Evolutionary conservation across 345 rosid species (phyloP).

Genomic region (Sisymbrium irio): DNA sequence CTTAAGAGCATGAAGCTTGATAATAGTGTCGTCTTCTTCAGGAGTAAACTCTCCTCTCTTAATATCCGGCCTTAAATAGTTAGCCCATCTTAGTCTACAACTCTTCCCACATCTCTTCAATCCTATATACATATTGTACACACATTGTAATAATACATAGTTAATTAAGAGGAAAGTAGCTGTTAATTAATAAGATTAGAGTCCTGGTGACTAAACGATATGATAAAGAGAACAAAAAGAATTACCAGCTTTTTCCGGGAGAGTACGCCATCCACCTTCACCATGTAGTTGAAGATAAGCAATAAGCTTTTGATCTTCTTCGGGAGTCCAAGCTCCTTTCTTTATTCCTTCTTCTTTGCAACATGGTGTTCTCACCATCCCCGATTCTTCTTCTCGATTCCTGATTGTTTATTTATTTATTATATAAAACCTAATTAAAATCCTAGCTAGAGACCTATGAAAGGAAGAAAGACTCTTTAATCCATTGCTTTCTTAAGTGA

Average conservation of each 20-base stretch:
- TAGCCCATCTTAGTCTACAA: slow-evolving; percentile 51
- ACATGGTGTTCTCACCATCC: slow-evolving; percentile 44
- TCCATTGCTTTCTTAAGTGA: not conserved
- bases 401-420: not conserved
- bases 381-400: not conserved
- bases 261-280: slow-evolving; percentile 48
- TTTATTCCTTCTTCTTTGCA: slow-evolving; percentile 37
- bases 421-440: not conserved
- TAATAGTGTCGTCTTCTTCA: slow-evolving; percentile 43
- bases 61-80: slow-evolving; percentile 52
- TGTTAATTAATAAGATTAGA: not conserved
- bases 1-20: slow-evolving; percentile 42
- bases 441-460: slow-evolving; percentile 9
- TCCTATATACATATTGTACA: slow-evolving; percentile 23
- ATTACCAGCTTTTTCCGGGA: slow-evolving; percentile 48
- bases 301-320: slow-evolving; percentile 43
- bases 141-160: not conserved
- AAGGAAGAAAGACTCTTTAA: not conserved
- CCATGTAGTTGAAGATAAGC: slow-evolving; percentile 36
- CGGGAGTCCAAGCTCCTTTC: slow-evolving; percentile 49
- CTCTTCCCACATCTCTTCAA: slow-evolving; percentile 51
- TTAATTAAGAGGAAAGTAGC: not conserved
- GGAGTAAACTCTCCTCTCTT: slow-evolving; percentile 48
- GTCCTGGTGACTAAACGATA: not conserved
- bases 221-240: not conserved